Conservation (phyloP, 2,329 filamentous ascomycete species). For the Exserohilum rostratum region DNA sequence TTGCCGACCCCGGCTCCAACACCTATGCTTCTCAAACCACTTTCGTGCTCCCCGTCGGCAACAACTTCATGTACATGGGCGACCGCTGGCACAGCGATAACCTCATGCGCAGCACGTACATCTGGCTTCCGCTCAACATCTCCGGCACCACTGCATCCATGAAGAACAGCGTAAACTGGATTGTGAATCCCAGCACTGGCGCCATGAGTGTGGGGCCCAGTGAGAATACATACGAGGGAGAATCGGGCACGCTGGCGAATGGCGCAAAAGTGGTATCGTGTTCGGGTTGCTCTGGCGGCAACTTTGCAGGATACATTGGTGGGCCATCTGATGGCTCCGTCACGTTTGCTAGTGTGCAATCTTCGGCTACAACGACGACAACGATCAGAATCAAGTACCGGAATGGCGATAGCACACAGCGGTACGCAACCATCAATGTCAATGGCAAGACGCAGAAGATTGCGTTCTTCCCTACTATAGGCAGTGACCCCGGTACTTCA, state of each 20-base stretch:
- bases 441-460: slow-evolving; percentile 60
- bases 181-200: slow-evolving; percentile 53
- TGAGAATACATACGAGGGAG: slow-evolving; percentile 61
- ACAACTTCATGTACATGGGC: slow-evolving; percentile 65
- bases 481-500: slow-evolving; percentile 55
- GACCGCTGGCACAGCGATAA: slow-evolving; percentile 70
- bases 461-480: slow-evolving; percentile 61
- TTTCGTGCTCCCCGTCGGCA: slow-evolving; percentile 59
- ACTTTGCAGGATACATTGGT: slow-evolving; percentile 57
- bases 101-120: slow-evolving; percentile 65
- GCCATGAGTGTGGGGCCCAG: slow-evolving; percentile 53
- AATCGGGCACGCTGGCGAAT: slow-evolving; percentile 53
- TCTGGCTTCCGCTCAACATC: slow-evolving; percentile 67
- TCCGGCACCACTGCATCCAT: slow-evolving; percentile 58
- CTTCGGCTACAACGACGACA: slow-evolving; percentile 52
- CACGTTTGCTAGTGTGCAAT: slow-evolving; percentile 56
- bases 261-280: slow-evolving; percentile 58
- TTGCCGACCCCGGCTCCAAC: slow-evolving; percentile 62
- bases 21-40: slow-evolving; percentile 68
- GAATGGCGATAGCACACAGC: slow-evolving; percentile 61
- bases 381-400: slow-evolving; percentile 63
- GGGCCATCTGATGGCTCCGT: slow-evolving; percentile 57
- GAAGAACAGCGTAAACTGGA: slow-evolving; percentile 63
- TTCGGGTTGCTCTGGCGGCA: slow-evolving; percentile 57
- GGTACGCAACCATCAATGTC: slow-evolving; percentile 62